Percentiles rank a stretch among this genome's conserved stretches.
Evolutionary conservation across 305 asterid species (phyloP).

Genomic region (Stenogyne calaminthoides): DNA sequence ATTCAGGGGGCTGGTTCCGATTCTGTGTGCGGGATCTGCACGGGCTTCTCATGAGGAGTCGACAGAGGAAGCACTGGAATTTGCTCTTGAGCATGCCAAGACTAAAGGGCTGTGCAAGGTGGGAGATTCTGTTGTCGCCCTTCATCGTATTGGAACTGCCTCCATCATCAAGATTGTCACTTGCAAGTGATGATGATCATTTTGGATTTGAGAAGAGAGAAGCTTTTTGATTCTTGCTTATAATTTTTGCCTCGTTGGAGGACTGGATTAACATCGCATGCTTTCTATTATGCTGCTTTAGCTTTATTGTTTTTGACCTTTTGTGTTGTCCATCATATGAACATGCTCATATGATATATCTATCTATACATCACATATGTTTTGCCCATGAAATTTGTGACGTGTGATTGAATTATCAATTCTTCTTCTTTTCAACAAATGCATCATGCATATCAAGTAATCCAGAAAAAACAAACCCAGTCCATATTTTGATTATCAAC

Average conservation of each 20-base stretch:
- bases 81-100: conserved; percentile 60
- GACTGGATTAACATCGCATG: conserved; percentile 7
- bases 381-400: background rate
- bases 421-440: background rate
- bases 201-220: background rate
- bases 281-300: conserved; percentile 15
- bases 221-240: conserved; percentile 23
- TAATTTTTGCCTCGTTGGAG: conserved; percentile 30
- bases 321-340: conserved; percentile 27
- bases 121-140: conserved; percentile 65
- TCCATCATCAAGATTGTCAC: conserved; percentile 65
- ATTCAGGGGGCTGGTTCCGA: conserved; percentile 60
- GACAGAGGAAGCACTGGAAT: conserved; percentile 57
- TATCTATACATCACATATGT: background rate
- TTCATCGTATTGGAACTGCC: conserved; percentile 59
- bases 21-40: conserved; percentile 55
- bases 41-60: conserved; percentile 65
- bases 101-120: conserved; percentile 56
- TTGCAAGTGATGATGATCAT: conserved; percentile 34
- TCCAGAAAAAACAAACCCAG: too few relatives aligned
- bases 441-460: too few relatives aligned
- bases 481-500: too few relatives aligned
- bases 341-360: background rate
- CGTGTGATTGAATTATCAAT: background rate
- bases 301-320: conserved; percentile 14